These are phyloP conservation scores for Tulasnella sp. DNA, from an alignment of 768 basidiomycete species.

Conservation along the genomic window DNA sequence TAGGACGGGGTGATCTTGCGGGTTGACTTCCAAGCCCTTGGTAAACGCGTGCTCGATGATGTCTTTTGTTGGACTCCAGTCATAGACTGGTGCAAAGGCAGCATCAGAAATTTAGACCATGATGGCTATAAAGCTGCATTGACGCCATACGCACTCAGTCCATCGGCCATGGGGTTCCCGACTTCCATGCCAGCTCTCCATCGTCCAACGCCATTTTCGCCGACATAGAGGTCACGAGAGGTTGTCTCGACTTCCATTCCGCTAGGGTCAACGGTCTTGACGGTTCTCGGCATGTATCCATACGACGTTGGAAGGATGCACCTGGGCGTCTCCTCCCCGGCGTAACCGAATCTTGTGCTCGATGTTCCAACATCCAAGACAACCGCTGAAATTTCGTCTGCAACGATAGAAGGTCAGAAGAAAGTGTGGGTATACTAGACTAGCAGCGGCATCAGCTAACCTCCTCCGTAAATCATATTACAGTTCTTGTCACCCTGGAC, in stretches of 20 bases:
- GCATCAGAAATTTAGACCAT: neutral
- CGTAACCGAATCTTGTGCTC: conserved; percentile 90
- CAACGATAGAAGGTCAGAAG: neutral
- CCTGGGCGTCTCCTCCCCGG: conserved; percentile 94
- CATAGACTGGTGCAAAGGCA: conserved; percentile 38
- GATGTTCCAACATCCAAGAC: conserved; percentile 93
- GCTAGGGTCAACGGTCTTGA: conserved; percentile 43
- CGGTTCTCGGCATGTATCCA: conserved; percentile 58
- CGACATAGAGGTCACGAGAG: conserved; percentile 66
- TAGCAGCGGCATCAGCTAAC: conserved; percentile 39
- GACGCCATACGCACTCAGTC: conserved; percentile 59
- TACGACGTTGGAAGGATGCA: conserved; percentile 86
- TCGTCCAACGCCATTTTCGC: conserved; percentile 81
- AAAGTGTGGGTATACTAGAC: neutral
- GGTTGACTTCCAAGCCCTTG: conserved; percentile 70
- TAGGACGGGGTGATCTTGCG: conserved; percentile 85
- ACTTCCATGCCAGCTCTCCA: conserved; percentile 92
- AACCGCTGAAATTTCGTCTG: conserved; percentile 95
- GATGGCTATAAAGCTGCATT: neutral
- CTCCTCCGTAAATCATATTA: conserved; percentile 62
- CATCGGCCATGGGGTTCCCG: conserved; percentile 75
- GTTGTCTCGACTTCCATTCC: conserved; percentile 40
- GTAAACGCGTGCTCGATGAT: conserved; percentile 71
- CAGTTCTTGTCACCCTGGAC: neutral
- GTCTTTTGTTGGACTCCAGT: conserved; percentile 69